phyloP scores from a whole-genome alignment of 106 monocot genomes.

The Dioscorea dumetorum region DNA sequence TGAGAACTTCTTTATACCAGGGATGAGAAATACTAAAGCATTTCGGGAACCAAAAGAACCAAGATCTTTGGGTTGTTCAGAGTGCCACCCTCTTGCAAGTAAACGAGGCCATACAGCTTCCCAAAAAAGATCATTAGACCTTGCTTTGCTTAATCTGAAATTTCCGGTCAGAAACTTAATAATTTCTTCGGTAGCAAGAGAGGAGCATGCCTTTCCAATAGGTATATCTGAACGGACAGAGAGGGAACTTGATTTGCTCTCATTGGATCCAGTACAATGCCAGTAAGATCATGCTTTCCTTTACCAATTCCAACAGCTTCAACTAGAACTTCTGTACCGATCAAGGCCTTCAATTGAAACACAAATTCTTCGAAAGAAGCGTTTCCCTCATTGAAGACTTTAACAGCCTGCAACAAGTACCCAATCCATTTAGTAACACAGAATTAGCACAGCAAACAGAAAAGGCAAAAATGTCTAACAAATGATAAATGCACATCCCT shows the following conservation, averaged over 20 bases:
- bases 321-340: slow-evolving; percentile 5
- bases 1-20: slow-evolving; percentile 76
- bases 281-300: slow-evolving; percentile 11
- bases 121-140: slow-evolving; percentile 92
- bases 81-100: slow-evolving; percentile 84
- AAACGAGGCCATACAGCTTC: slow-evolving; percentile 96
- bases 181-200: slow-evolving; percentile 55
- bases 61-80: slow-evolving; percentile 65
- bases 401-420: slow-evolving; percentile 1
- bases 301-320: slow-evolving; percentile 14
- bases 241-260: slow-evolving; percentile 2
- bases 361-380: slow-evolving; percentile 8
- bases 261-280: slow-evolving; percentile 10
- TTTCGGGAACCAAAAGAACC: slow-evolving; percentile 20
- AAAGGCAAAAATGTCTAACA: too few relatives aligned
- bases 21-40: slow-evolving; percentile 67
- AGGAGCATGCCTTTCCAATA: slow-evolving; percentile 69
- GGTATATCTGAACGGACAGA: slow-evolving; percentile 7
- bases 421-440: too few relatives aligned
- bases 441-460: too few relatives aligned
- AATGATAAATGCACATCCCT: too few relatives aligned
- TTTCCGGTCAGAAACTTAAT: slow-evolving; percentile 81
- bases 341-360: slow-evolving; percentile 3
- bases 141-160: slow-evolving; percentile 83
- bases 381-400: slow-evolving; percentile 7